Evolutionary conservation across 2,329 filamentous ascomycete genomes (phyloP), one percentile per base, ranked within the genome.

Genomic region (Claviceps citrina): DNA sequence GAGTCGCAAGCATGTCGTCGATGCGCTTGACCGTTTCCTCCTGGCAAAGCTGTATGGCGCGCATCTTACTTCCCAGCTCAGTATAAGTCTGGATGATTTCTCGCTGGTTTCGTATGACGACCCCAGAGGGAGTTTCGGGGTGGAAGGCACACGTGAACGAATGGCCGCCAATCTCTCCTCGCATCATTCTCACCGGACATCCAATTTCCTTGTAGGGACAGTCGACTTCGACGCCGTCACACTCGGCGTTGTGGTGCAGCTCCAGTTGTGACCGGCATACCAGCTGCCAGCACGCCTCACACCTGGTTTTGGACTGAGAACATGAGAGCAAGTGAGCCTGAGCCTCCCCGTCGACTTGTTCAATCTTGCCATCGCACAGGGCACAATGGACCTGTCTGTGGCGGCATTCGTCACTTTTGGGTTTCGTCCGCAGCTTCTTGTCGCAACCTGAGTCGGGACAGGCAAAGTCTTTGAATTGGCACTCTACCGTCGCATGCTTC

Each of bases 401-500:
- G 18, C 72, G 62, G 49, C 76, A 80, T 2, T 63, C 62, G 36
- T 65, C 64, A n/a, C 60, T 62, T 1, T 59, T 56, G 42, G 73
- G 63, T 46, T 69, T 71, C 35, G 68, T 63, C 10, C 63, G 60
- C 3, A 78, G 60, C 19, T 61, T 62, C 51, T 71, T 66, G 24
- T 61, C 54, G 52, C 76, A 81, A 3, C 54, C 51, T 12, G 62
- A 51, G 27, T 70, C 68, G 0, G 71, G 67, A 47, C 76, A 81
- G n/a, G 63, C 60, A 16, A 75, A 68, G 25, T 67, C 58, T 5
- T 67, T 68, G 48, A 70, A 75, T 1, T 62, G 62, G 50, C 76
- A 81, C 36, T 75, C 70, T 16, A 63, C 63, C 7, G 65, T 64
- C 31, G 75, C 64, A 49, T 81, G 76, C 20, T 64, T 62, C 47